Base-by-base conservation (phyloP, 176 grass and related monocot genomes). In the Cocos nucifera region DNA sequence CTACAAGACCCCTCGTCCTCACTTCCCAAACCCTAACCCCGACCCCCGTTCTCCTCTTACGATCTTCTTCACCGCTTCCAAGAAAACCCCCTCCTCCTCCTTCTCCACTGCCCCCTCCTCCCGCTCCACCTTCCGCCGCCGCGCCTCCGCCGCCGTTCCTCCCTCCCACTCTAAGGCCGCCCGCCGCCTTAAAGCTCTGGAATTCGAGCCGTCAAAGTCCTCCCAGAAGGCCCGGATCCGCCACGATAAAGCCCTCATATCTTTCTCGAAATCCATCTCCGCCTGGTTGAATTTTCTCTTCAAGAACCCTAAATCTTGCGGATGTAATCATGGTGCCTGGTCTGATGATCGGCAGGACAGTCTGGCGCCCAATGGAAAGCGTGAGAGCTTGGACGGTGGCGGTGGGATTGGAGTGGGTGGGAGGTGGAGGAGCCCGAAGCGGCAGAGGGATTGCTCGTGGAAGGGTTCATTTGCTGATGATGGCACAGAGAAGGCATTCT, bases 221-320 rank as follows among this genome's bases (percentile, higher is more conserved):
- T 81, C 85, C 60, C 80, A 77, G 48, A 74, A 71, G 56, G 73
- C 57, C 56, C 73, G 80, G 77, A 69, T 62, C 19, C 48, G 29
- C 51, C 77, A 72, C 60, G 80, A 89, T 57, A 54, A 65, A 52
- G 56, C 69, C 2, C 69, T 84, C 22, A 74, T 75, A 49, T 3
- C 69, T 27, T 77, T 89, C 64, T 60, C 80, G 14, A 25, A 18
- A 24, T 74, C 80, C 19, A 52, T 67, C 51, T 63, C 85, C 18
- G 69, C 80, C 20, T 89, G 85, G 80, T 56, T 89, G 56, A 77
- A 74, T 5, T 77, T 80, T 32, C 80, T 89, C 3, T 75, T 89
- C 48, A 56, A 56, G 8, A 55, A 77, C 48, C 69, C 80, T 54
- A 50, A 59, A 19, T 54, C 77, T 32, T 80, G 85, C 73, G 80